These are phyloP conservation scores for Neurospora tetrasperma DNA, from an alignment of 495 filamentous ascomycete species.

Conservation along the genomic window DNA sequence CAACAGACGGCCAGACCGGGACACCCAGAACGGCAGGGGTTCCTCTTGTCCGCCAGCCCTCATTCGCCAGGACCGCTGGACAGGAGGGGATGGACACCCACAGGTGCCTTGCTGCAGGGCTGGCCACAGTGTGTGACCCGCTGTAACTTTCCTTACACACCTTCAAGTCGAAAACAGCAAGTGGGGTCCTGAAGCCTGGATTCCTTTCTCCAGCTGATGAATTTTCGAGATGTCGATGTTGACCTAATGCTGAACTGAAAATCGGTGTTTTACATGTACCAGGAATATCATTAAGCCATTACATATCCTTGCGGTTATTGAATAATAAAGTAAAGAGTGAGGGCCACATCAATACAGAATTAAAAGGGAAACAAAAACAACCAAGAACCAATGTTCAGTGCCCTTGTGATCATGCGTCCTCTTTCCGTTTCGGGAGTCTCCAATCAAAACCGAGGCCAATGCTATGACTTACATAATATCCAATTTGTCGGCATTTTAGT, in stretches of 20 bases:
- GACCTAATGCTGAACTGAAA: background rate
- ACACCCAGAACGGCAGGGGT: background rate
- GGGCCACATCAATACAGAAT: background rate
- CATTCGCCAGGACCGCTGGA: background rate
- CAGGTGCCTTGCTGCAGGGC: background rate
- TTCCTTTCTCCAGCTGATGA: background rate
- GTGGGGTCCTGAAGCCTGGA: background rate
- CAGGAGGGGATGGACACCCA: background rate
- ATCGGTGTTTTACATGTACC: background rate
- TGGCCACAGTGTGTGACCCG: background rate
- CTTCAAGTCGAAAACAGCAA: background rate
- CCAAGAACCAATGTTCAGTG: background rate
- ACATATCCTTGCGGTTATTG: background rate
- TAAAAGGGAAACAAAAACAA: background rate
- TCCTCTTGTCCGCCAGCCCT: background rate
- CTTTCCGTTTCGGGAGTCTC: background rate
- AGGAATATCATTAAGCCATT: background rate
- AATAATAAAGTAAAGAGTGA: background rate
- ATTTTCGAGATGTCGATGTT: background rate
- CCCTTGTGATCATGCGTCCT: background rate
- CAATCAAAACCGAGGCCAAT: background rate
- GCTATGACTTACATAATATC: background rate
- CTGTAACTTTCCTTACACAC: background rate
- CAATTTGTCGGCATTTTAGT: background rate
- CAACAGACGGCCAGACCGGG: background rate